Base-by-base conservation (phyloP, 2,329 filamentous ascomycete genomes). In the Phyllachora maydis region DNA sequence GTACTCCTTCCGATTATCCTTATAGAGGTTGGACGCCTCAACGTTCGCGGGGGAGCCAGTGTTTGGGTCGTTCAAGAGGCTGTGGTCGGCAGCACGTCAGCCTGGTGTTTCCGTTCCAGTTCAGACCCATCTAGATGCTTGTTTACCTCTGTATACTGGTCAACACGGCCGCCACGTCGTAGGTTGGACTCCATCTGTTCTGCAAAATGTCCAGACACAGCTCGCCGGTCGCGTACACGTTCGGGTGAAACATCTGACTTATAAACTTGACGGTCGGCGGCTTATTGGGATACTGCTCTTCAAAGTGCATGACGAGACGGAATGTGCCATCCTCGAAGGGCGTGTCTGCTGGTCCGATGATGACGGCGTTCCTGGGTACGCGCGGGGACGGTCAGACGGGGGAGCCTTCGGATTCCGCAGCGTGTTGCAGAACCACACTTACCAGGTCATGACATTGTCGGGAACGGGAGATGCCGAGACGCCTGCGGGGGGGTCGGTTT, bases 261-360 rank as follows among this genome's bases (percentile, higher is more conserved):
- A 98, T 91, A 47, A 98, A 98, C 45, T 95, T 95, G 52, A 95
- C 88, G 16, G 82, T 77, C 0, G 88, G 88, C 4, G 88, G 88
- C 48, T 95, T 95, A 54, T 95, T 98, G 15, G 88, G 88, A 40
- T 98, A 98, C 42, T 92, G 83, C 49, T 98, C 88, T 45, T 95
- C 88, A 38, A 98, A 98, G 44, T 93, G 82, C 85, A 98, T 95
- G 24, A 95, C 83, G 8, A 98, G 71, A 35, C 85, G 65, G 48
- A 98, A 98, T 12, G 88, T 98, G 32, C 88, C 88, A 48, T 98
- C 88, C 51, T 98, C 88, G 41, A 95, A 98, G 1, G 88, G 85
- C 2, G 88, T 98, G 42, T 98, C 88, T 29, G 81, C 81, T 18
- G 85, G 85, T 7, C 85, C 85, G 38, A 98, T 95, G 32, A 98